Base-by-base conservation (phyloP, 2,329 filamentous ascomycete species). In the Fusarium liriodendri region DNA sequence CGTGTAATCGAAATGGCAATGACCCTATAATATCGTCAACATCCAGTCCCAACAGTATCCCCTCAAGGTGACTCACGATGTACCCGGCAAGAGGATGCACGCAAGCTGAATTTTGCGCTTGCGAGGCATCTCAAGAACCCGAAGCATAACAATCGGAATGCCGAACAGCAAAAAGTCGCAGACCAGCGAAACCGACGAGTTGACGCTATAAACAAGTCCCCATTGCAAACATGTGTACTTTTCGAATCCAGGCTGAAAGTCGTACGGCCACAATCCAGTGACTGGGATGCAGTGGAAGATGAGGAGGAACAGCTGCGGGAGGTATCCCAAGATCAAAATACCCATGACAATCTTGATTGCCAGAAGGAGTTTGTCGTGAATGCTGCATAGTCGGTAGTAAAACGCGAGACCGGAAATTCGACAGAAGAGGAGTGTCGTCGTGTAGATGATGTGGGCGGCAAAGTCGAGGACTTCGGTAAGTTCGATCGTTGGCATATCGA, bases 351-450 rank as follows among this genome's bases (percentile, higher is more conserved):
- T 61, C 35, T 77, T 79, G 54, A 87, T 85, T 6, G 80, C 73
- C 5, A 81, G 62, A 6, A 77, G 76, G 8, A 87, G 82, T 32
- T 79, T 73, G 47, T 77, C 61, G 75, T 85, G 80, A 25, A 84
- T 76, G 6, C 79, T 80, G 69, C 84, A 84, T 4, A 89, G 79
- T 4, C 87, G 84, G 60, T 83, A 80, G 76, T 88, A 89, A 64
- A 89, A 87, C 0, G 87, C 86, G 6, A 89, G 79, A 69, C 87
- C 87, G 0, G 87, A 89, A 1, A 88, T 76, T 14, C 87, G 85
- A 67, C 87, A 88, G 13, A 87, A 74, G 29, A 88, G 81, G 3
- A 89, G 81, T 2, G 87, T 83, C 0, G 84, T 84, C 2, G 86
- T 87, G 75, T 89, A 89, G 67, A 89, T 76, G 25, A 89, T 83